These are phyloP conservation scores for Microbotryomycetes sp. DNA, from an alignment of 1,284 basidiomycete genomes.

Conservation along the genomic window DNA sequence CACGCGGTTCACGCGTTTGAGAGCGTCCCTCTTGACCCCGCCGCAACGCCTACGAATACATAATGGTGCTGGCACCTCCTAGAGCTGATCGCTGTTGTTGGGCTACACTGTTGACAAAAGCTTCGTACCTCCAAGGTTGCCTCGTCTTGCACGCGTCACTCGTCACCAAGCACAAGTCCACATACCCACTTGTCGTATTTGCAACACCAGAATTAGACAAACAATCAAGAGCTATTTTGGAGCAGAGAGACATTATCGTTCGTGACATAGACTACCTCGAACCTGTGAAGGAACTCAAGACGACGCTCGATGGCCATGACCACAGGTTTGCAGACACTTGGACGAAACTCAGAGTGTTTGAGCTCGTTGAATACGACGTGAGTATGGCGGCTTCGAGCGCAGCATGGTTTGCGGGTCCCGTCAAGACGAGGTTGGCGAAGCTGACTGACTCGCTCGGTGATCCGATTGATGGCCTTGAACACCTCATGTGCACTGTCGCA, in stretches of 20 bases:
- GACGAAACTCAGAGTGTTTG: conserved; percentile 80
- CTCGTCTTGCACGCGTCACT: conserved; percentile 68
- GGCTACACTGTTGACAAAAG: conserved; percentile 60
- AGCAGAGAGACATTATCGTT: conserved; percentile 52
- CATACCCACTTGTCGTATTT: conserved; percentile 77
- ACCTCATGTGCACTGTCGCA: conserved; percentile 39
- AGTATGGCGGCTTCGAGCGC: conserved; percentile 29
- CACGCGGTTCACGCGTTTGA: no score
- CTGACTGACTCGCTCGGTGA: neutral
- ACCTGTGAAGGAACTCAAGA: conserved; percentile 53
- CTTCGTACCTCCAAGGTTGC: conserved; percentile 53
- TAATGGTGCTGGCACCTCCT: neutral
- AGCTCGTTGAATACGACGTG: conserved; percentile 67
- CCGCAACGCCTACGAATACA: no score
- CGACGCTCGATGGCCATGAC: conserved; percentile 43
- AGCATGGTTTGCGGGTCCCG: neutral
- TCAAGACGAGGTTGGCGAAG: neutral
- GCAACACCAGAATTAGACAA: conserved; percentile 58
- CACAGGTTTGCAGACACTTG: conserved; percentile 74
- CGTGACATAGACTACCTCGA: conserved; percentile 57
- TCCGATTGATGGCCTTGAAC: conserved; percentile 10
- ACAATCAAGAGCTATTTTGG: conserved; percentile 54
- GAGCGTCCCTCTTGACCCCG: no score
- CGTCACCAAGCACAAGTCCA: conserved; percentile 52
- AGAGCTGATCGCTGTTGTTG: conserved; percentile 26